A percentile compares a stretch with the other conserved stretches of the same genome.
phyloP scores from a whole-genome alignment of 371 early-diverging fungal genomes.

The Syncephalastrum racemosum region DNA sequence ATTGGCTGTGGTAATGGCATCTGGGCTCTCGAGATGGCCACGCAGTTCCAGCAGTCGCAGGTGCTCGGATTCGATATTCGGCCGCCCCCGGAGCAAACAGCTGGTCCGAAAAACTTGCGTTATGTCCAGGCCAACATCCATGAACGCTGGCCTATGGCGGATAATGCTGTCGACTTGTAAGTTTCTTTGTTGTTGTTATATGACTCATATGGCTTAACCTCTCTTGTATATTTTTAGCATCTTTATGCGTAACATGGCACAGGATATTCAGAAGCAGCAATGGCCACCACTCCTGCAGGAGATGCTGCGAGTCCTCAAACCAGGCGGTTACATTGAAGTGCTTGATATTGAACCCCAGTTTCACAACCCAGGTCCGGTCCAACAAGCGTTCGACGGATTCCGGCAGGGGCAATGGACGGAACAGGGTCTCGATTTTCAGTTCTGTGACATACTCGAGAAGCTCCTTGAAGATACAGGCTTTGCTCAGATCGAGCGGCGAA shows the following conservation, averaged over 20 bases:
- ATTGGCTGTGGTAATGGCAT: slow-evolving; percentile 54
- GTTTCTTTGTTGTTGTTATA: slow-evolving; percentile 6
- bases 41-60: slow-evolving; percentile 41
- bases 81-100: slow-evolving; percentile 37
- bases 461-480: slow-evolving; percentile 27
- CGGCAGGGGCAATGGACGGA: slow-evolving; percentile 31
- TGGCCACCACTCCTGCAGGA: slow-evolving; percentile 34
- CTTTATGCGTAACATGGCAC: slow-evolving; percentile 42
- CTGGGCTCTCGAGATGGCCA: slow-evolving; percentile 65
- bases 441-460: slow-evolving; percentile 18
- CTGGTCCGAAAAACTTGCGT: slow-evolving; percentile 31
- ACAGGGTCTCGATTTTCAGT: slow-evolving; percentile 21
- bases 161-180: slow-evolving; percentile 43
- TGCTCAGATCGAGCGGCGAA: slow-evolving; percentile 19
- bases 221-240: slow-evolving; percentile 21
- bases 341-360: slow-evolving; percentile 37
- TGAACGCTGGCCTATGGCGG: slow-evolving; percentile 37
- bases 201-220: not conserved
- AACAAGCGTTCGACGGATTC: slow-evolving; percentile 44
- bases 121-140: slow-evolving; percentile 32
- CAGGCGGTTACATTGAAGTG: slow-evolving; percentile 43
- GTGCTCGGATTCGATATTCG: slow-evolving; percentile 56
- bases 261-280: slow-evolving; percentile 28
- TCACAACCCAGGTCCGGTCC: slow-evolving; percentile 49
- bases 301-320: slow-evolving; percentile 45